phyloP scores from a whole-genome alignment of 192 early-diverging fungal species.

The Chytriomyces hyalinus region DNA sequence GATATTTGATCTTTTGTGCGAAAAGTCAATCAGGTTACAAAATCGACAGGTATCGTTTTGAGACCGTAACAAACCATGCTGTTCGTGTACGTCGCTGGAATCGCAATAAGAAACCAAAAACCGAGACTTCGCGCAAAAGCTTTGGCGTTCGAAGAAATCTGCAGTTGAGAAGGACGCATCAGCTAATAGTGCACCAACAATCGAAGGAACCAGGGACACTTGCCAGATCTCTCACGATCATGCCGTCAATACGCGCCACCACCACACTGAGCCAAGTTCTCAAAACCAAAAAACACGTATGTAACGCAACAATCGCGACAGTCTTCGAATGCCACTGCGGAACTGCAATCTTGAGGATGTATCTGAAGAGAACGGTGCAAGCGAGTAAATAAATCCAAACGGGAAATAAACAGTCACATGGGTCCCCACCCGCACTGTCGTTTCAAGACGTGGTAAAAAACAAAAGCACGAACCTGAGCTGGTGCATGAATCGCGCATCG shows the following conservation, averaged over 20 bases:
- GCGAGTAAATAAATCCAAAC: constrained; percentile 53
- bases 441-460: not conserved
- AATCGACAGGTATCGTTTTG: constrained; percentile 21
- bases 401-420: constrained; percentile 40
- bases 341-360: constrained; percentile 81
- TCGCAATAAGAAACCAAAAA: constrained; percentile 92
- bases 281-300: constrained; percentile 85
- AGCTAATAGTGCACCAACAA: not conserved
- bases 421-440: not conserved
- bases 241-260: constrained; percentile 89
- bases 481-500: constrained; percentile 48
- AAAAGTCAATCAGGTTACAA: constrained; percentile 16
- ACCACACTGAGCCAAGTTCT: constrained; percentile 91
- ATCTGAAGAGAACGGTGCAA: constrained; percentile 24
- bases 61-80: constrained; percentile 77
- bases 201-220: constrained; percentile 13
- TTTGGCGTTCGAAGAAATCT: constrained; percentile 80
- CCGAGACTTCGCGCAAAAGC: constrained; percentile 76
- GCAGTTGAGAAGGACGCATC: not conserved
- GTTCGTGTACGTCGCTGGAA: constrained; percentile 97
- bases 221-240: constrained; percentile 94
- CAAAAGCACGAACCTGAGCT: constrained; percentile 35
- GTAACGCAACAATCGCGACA: constrained; percentile 75
- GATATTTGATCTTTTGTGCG: constrained; percentile 46
- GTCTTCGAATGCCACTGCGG: constrained; percentile 83